Percentiles rank a stretch among this genome's conserved stretches.
phyloP scores from a whole-genome alignment of 805 yeast species.

The Wilhelminamyces savonicus region DNA sequence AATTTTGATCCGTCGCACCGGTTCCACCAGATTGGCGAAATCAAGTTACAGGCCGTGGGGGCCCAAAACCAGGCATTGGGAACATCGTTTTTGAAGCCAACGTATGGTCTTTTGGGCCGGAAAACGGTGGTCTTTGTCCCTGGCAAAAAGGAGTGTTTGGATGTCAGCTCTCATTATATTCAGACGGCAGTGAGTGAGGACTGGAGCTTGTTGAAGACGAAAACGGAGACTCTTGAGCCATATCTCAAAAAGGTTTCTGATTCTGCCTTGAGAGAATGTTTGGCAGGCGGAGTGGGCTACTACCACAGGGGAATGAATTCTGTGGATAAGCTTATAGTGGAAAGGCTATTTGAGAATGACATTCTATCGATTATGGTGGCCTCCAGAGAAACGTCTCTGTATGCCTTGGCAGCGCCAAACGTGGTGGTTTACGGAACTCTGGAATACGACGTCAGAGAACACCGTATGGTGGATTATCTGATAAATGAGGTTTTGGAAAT shows the following conservation, averaged over 20 bases:
- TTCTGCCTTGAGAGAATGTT: slow-evolving; percentile 31
- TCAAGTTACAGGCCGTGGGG: slow-evolving; percentile 44
- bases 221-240: slow-evolving; percentile 30
- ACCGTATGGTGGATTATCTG: slow-evolving; percentile 62
- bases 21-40: slow-evolving; percentile 45
- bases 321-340: slow-evolving; percentile 50
- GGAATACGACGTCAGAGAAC: slow-evolving; percentile 66
- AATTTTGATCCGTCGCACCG: slow-evolving; percentile 68
- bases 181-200: slow-evolving; percentile 31
- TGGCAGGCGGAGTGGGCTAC: slow-evolving; percentile 60
- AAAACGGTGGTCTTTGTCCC: slow-evolving; percentile 52
- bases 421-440: slow-evolving; percentile 70
- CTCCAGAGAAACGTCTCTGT: slow-evolving; percentile 48
- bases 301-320: slow-evolving; percentile 51
- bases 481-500: slow-evolving; percentile 60
- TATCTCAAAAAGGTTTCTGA: slow-evolving; percentile 44
- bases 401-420: slow-evolving; percentile 45
- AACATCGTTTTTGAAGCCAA: slow-evolving; percentile 44
- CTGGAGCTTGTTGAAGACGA: slow-evolving; percentile 34
- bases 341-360: slow-evolving; percentile 44
- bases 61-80: slow-evolving; percentile 46
- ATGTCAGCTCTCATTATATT: slow-evolving; percentile 41
- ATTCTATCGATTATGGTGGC: slow-evolving; percentile 54
- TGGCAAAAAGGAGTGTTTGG: slow-evolving; percentile 46
- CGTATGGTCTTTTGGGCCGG: slow-evolving; percentile 26